Percentiles rank a stretch among this genome's conserved stretches.
Conservation (phyloP, 345 rosid genomes). For the Hevea brasiliensis region DNA sequence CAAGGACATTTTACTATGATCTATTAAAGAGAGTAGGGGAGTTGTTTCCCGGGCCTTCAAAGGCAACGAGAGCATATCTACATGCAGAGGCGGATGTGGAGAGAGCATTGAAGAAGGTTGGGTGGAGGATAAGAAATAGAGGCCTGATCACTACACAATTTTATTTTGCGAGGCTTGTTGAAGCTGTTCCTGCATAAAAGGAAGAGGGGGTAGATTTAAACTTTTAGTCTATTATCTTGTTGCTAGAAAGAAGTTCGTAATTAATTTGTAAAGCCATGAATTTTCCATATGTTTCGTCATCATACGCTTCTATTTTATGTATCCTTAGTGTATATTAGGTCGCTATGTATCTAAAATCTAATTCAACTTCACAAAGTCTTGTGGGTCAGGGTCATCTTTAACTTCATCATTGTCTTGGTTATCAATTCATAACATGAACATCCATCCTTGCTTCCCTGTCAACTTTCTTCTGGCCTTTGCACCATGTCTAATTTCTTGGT, state of each 20-base stretch:
- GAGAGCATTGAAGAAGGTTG: conserved; percentile 71
- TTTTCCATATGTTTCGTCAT: neutral
- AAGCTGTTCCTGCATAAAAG: conserved; percentile 67
- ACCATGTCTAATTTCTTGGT: neutral
- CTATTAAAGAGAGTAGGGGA: conserved; percentile 80
- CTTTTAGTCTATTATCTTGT: conserved; percentile 1
- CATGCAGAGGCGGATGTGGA: conserved; percentile 91
- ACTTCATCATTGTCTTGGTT: neutral
- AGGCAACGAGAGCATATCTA: conserved; percentile 91
- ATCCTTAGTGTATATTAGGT: conserved; percentile 18
- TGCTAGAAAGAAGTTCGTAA: conserved; percentile 5
- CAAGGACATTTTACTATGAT: conserved; percentile 83
- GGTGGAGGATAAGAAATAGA: conserved; percentile 86
- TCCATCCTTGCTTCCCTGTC: neutral
- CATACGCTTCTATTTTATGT: conserved; percentile 2
- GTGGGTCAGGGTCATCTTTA: neutral
- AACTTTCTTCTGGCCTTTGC: neutral
- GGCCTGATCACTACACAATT: conserved; percentile 76
- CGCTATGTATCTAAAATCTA: conserved; percentile 12
- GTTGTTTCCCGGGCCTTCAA: conserved; percentile 96
- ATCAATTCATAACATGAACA: neutral
- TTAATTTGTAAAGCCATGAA: conserved; percentile 20
- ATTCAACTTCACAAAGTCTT: conserved; percentile 9
- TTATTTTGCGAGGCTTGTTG: conserved; percentile 81
- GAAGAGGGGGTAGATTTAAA: conserved; percentile 30